These are phyloP conservation scores for Ochetophila trinervis DNA, from an alignment of 306 rosid species.

Conservation along the genomic window DNA sequence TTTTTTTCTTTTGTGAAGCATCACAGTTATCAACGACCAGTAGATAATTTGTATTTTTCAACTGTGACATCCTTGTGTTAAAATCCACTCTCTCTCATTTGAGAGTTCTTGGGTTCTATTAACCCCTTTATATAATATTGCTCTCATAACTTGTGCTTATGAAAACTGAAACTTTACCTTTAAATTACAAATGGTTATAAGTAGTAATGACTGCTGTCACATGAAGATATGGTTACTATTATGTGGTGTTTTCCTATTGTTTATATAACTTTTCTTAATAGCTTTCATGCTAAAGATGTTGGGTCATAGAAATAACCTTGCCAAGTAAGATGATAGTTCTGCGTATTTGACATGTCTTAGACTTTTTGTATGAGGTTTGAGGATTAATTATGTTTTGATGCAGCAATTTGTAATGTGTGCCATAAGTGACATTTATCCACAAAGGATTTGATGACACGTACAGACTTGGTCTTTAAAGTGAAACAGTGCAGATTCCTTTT, in stretches of 20 bases:
- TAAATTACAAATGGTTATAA: not conserved
- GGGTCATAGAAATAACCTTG: not conserved
- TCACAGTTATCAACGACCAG: not conserved
- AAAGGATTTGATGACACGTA: constrained; percentile 98
- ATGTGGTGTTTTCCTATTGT: constrained; percentile 8
- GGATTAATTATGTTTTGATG: constrained; percentile 18
- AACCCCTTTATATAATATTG: too few species aligned
- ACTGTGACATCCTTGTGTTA: not conserved
- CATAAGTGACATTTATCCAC: constrained; percentile 84
- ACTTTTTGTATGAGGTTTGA: not conserved
- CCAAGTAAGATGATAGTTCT: constrained; percentile 1
- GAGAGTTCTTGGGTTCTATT: too few species aligned
- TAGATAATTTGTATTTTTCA: not conserved
- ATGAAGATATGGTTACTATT: not conserved
- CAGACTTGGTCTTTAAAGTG: constrained; percentile 80
- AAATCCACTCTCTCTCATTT: too few species aligned
- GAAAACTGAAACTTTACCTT: not conserved
- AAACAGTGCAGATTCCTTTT: constrained; percentile 96
- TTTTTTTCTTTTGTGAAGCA: not conserved
- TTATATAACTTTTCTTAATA: not conserved
- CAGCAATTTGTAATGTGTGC: constrained; percentile 10
- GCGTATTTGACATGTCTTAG: not conserved
- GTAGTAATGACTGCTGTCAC: not conserved
- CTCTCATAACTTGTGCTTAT: too few species aligned
- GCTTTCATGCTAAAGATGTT: not conserved